Evolutionary conservation across 1,284 basidiomycete genomes (phyloP).

Genomic region (Puccinia coronata): DNA sequence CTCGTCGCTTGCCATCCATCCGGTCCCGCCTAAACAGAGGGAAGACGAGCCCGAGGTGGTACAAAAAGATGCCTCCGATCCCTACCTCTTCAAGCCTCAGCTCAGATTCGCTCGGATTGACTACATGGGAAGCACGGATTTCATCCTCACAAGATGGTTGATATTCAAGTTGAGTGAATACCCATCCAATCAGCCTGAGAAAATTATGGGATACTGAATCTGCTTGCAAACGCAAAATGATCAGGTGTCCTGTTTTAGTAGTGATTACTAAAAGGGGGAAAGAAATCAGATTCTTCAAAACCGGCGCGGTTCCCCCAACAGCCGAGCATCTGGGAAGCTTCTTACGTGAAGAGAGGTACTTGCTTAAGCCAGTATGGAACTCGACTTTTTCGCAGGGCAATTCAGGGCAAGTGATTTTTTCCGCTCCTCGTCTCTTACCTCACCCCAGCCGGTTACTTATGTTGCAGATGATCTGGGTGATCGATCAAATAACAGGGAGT

Average conservation of each 20-base stretch:
- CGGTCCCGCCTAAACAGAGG: constrained; percentile 27
- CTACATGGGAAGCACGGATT: constrained; percentile 47
- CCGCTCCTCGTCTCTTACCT: not conserved
- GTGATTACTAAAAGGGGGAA: constrained; percentile 51
- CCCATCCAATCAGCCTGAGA: not conserved
- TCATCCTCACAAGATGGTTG: constrained; percentile 46
- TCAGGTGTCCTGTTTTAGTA: constrained; percentile 53
- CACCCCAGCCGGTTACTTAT: not conserved
- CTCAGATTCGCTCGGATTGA: constrained; percentile 45
- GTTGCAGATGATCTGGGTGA: not conserved
- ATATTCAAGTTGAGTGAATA: constrained; percentile 45
- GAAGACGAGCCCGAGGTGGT: constrained; percentile 30
- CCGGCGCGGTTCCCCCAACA: constrained; percentile 49
- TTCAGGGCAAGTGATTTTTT: constrained; percentile 16
- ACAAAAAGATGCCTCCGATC: constrained; percentile 34
- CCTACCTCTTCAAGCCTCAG: constrained; percentile 27
- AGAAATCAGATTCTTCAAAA: constrained; percentile 53
- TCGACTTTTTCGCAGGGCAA: constrained; percentile 38
- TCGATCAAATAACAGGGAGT: constrained; percentile 10
- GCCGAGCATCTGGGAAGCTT: constrained; percentile 42
- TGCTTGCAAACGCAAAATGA: not conserved
- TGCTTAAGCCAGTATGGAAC: constrained; percentile 39
- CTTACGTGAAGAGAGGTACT: constrained; percentile 24
- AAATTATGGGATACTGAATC: not conserved
- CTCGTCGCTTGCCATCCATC: constrained; percentile 40